phyloP scores from a whole-genome alignment of 768 basidiomycete species.

The Suillus occidentalis region DNA sequence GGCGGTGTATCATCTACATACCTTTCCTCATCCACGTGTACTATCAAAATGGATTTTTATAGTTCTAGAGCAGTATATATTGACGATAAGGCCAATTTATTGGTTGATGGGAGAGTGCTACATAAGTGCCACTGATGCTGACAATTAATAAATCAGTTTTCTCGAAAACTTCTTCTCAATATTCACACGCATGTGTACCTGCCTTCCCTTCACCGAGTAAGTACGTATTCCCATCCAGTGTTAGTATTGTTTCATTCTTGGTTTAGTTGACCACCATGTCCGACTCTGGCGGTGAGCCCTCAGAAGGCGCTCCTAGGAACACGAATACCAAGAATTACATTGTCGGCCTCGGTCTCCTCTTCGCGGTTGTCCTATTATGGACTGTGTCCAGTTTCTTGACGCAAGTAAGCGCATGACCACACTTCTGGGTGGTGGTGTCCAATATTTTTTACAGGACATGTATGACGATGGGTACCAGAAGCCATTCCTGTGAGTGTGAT shows the following conservation, averaged over 20 bases:
- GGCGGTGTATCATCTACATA: background rate
- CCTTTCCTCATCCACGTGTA: background rate
- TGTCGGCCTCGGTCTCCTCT: conserved; percentile 66
- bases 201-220: background rate
- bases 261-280: conserved; percentile 19
- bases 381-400: conserved; percentile 86
- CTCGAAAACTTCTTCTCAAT: background rate
- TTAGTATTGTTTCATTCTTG: background rate
- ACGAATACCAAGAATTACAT: conserved; percentile 38
- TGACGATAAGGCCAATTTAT: background rate
- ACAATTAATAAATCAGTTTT: background rate
- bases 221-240: background rate
- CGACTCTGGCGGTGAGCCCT: conserved; percentile 16
- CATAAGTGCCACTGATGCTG: background rate
- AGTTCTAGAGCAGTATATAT: background rate
- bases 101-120: background rate
- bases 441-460: conserved; percentile 38
- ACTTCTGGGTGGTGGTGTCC: background rate
- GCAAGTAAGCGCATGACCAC: conserved; percentile 47
- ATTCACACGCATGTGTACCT: background rate
- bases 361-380: conserved; percentile 84
- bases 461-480: conserved; percentile 78
- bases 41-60: background rate
- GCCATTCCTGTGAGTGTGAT: conserved; percentile 68
- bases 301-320: conserved; percentile 12